Evolutionary conservation across 2,329 filamentous ascomycete species (phyloP).

Genomic region (Didymosphaeria variabile): DNA sequence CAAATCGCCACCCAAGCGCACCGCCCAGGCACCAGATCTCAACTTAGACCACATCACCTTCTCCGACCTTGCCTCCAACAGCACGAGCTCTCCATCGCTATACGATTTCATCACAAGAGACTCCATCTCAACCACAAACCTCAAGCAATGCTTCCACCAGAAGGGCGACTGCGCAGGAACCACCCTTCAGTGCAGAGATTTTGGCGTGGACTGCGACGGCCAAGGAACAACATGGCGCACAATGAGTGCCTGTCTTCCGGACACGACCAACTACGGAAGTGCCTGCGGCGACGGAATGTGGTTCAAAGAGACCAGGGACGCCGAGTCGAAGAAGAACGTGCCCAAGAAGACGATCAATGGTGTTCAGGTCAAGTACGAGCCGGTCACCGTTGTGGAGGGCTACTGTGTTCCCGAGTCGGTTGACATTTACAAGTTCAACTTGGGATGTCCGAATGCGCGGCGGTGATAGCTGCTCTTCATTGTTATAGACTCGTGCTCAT

Average conservation of each 20-base stretch:
- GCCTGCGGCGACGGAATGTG: constrained; percentile 1
- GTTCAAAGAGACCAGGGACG: not conserved
- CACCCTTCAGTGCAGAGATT: not conserved
- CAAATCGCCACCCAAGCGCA: constrained; percentile 1
- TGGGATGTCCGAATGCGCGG: not conserved
- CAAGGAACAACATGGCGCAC: not conserved
- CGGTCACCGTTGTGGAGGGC: not conserved
- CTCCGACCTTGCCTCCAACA: not conserved
- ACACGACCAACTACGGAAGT: not conserved
- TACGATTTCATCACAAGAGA: constrained; percentile 3
- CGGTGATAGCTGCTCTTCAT: not conserved
- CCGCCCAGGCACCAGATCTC: not conserved
- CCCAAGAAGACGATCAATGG: not conserved
- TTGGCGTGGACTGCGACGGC: not conserved
- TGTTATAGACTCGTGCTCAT: not conserved
- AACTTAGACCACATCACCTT: constrained; percentile 8
- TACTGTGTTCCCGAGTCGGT: not conserved
- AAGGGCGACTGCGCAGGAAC: not conserved
- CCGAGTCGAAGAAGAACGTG: constrained; percentile 2
- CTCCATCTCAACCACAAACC: not conserved
- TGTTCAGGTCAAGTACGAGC: not conserved
- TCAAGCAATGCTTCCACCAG: constrained; percentile 5
- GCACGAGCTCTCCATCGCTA: not conserved
- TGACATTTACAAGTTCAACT: not conserved
- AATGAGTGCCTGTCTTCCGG: constrained; percentile 1